Percentiles rank a stretch among this genome's conserved stretches.
phyloP scores from a whole-genome alignment of 2,329 filamentous ascomycete species.

The Fusarium redolens region DNA sequence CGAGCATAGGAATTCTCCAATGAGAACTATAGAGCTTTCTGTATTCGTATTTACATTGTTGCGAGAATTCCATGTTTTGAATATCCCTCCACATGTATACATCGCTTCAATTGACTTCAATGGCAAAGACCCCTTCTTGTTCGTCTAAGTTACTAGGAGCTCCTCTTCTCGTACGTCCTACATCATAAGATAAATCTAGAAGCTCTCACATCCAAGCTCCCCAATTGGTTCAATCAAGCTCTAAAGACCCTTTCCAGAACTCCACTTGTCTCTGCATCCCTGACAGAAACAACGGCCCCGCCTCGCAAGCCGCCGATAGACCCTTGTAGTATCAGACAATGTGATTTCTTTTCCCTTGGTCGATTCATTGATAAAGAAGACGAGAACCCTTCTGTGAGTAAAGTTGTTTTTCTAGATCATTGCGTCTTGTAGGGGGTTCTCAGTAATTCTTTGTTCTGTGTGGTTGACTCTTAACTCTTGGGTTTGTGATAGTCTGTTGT shows the following conservation, averaged over 20 bases:
- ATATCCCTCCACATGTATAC: background rate
- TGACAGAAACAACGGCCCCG: slow-evolving; percentile 32
- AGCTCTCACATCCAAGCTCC: background rate
- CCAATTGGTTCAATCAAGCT: slow-evolving; percentile 32
- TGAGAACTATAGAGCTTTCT: background rate
- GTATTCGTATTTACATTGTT: slow-evolving; percentile 25
- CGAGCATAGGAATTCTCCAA: slow-evolving; percentile 17
- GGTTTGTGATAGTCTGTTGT: background rate
- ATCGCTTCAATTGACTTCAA: background rate
- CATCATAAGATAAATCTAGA: slow-evolving; percentile 26
- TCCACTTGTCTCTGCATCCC: slow-evolving; percentile 21
- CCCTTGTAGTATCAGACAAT: slow-evolving; percentile 35
- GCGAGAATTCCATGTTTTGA: background rate
- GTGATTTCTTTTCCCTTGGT: slow-evolving; percentile 9
- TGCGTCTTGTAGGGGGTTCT: background rate
- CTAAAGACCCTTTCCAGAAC: slow-evolving; percentile 12
- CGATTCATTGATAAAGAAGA: slow-evolving; percentile 33
- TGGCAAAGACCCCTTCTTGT: background rate
- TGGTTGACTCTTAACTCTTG: background rate
- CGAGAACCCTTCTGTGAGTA: background rate
- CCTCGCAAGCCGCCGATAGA: slow-evolving; percentile 37
- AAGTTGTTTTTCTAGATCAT: background rate
- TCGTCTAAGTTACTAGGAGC: background rate
- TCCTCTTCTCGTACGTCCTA: slow-evolving; percentile 25
- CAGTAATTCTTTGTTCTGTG: background rate